Evolutionary conservation across 2,329 filamentous ascomycete species (phyloP), one percentile per base, ranked within the genome.

Genomic region (Colletotrichum kahawae): DNA sequence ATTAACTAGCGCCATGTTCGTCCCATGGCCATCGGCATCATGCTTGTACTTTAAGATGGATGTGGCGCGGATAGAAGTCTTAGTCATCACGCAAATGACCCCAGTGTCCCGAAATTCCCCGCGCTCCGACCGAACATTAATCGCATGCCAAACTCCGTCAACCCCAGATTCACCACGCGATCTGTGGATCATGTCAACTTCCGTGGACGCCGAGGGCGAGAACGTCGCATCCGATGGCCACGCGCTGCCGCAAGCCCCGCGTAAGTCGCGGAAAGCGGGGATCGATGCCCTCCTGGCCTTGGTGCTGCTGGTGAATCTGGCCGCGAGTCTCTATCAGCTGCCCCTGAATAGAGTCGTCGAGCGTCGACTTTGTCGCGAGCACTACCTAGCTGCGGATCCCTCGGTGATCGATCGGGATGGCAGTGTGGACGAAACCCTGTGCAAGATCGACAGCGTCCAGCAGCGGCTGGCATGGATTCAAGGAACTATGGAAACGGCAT

Each of bases 391-490:
- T 9, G 80, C 84, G 4, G 84, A 89, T 12, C 86, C 86, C 59
- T 80, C 74, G 5, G 70, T 75, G 4, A 63, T 76, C 18, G 74
- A 70, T 7, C 14, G 21, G 0, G 83, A 84, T 67, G 87, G 86
- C 6, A 80, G 80, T 27, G 81, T 92, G 2, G 83, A 86, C 2
- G 90, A 92, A 80, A 81, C 84, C 72, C 79, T 90, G 5, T 92
- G 90, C 81, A 92, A 92, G 78, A 79, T 89, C 12, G 85, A 90
- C 71, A 80, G 79, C 14, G 84, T 92, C 7, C 90, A 91, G 79
- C 82, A 86, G 70, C 82, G 82, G 18, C 82, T 92, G 10, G 90
- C 89, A 4, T 86, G 87, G 83, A 83, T 91, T 6, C 87, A 90
- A 72, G 90, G 90, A 0, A 80, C 79, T 5, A 87, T 88, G 84